These are phyloP conservation scores for Colletotrichum liriopes DNA, from an alignment of 2,329 filamentous ascomycete species.

Conservation along the genomic window DNA sequence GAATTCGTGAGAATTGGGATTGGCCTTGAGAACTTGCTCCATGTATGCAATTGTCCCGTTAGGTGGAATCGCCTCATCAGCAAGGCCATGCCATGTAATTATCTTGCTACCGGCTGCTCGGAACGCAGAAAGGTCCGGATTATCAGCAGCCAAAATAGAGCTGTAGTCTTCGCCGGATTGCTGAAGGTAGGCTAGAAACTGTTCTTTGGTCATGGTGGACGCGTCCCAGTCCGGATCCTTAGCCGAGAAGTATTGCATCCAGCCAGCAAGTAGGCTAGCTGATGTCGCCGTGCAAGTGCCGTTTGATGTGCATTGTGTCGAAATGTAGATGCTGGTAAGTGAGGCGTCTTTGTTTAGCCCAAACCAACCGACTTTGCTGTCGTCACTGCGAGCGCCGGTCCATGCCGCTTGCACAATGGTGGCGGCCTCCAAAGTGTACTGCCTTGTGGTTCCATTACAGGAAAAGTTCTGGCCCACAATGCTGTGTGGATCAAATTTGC, in stretches of 20 bases:
- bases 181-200: constrained; percentile 26
- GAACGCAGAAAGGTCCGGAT: constrained; percentile 51
- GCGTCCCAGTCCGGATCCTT: constrained; percentile 25
- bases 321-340: constrained; percentile 6
- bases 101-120: constrained; percentile 56
- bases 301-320: background rate
- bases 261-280: background rate
- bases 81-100: constrained; percentile 58
- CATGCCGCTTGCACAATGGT: constrained; percentile 12
- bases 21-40: no score
- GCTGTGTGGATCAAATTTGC: constrained; percentile 4
- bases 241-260: background rate
- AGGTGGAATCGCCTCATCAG: constrained; percentile 47
- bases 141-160: constrained; percentile 46
- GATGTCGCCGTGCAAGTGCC: constrained; percentile 14
- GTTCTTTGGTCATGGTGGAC: constrained; percentile 13
- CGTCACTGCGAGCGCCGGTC: constrained; percentile 4
- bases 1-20: no score
- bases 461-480: constrained; percentile 2
- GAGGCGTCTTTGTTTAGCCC: constrained; percentile 23
- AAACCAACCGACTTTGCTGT: constrained; percentile 21
- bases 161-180: constrained; percentile 9
- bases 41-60: no score
- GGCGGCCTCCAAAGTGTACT: constrained; percentile 2
- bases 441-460: constrained; percentile 4